Conservation (phyloP, 495 filamentous ascomycete genomes). For the Terfezia boudieri region DNA sequence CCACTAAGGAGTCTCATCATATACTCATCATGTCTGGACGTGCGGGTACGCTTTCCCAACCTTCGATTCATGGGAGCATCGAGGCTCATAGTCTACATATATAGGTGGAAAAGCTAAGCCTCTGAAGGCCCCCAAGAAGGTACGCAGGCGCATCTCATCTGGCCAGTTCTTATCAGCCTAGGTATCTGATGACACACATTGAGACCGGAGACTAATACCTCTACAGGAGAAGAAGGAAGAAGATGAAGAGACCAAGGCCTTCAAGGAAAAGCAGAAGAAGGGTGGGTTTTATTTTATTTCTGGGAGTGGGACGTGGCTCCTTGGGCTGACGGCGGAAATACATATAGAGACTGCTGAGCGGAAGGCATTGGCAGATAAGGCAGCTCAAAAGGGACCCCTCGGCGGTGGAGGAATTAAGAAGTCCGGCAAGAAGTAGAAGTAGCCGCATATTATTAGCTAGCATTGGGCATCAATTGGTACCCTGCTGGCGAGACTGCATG, state of each 20-base stretch:
- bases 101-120: slow-evolving; percentile 19
- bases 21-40: neutral
- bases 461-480: too few species aligned
- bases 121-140: slow-evolving; percentile 18
- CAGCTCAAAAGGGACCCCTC: slow-evolving; percentile 14
- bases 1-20: too few species aligned
- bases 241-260: slow-evolving; percentile 18
- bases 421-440: slow-evolving; percentile 20
- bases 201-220: neutral
- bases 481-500: too few species aligned
- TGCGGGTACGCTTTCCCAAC: neutral
- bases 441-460: neutral
- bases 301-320: neutral
- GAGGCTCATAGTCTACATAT: neutral
- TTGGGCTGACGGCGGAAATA: slow-evolving; percentile 1
- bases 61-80: too few species aligned
- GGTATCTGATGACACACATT: neutral
- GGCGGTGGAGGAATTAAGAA: slow-evolving; percentile 18
- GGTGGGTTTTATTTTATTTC: slow-evolving; percentile 1
- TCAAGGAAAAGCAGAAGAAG: slow-evolving; percentile 16
- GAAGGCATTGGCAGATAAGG: slow-evolving; percentile 17
- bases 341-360: slow-evolving; percentile 13
- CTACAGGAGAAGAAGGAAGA: slow-evolving; percentile 12
- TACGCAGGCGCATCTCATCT: neutral
- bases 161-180: neutral